A percentile compares a stretch with the other conserved stretches of the same genome.
phyloP scores from a whole-genome alignment of 1,284 basidiomycete genomes.

The Meripilus lineatus region DNA sequence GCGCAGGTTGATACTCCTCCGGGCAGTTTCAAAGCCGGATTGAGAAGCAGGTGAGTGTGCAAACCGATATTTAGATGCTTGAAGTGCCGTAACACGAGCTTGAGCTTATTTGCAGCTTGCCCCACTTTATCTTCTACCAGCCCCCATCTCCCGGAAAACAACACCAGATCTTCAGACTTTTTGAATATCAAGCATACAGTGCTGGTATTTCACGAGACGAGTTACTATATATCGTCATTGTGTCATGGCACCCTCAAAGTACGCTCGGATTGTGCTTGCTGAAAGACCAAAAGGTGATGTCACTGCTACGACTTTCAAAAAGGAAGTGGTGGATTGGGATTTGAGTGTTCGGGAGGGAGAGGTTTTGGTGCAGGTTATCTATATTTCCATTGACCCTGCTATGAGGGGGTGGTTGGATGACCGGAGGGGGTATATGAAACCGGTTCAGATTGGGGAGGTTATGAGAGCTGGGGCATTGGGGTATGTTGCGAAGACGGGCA shows the following conservation, averaged over 20 bases:
- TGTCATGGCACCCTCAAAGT: slow-evolving; percentile 32
- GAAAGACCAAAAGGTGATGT: slow-evolving; percentile 67
- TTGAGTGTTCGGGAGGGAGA: slow-evolving; percentile 55
- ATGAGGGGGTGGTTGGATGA: slow-evolving; percentile 84
- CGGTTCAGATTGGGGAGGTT: slow-evolving; percentile 78
- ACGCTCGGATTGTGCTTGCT: slow-evolving; percentile 70
- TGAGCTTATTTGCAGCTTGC: neutral
- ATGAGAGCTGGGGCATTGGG: slow-evolving; percentile 78
- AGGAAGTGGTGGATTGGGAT: slow-evolving; percentile 47
- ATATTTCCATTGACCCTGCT: slow-evolving; percentile 78
- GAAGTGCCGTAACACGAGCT: too few relatives aligned
- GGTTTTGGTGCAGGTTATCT: slow-evolving; percentile 70
- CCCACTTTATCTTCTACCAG: neutral
- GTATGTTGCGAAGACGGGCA: slow-evolving; percentile 57
- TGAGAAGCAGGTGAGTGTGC: too few relatives aligned
- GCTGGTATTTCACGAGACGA: neutral
- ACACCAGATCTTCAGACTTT: too few relatives aligned
- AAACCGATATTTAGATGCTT: too few relatives aligned
- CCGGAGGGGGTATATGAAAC: slow-evolving; percentile 59
- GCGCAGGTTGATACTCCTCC: too few relatives aligned
- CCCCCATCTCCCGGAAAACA: neutral
- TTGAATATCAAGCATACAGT: too few relatives aligned
- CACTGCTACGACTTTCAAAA: slow-evolving; percentile 67
- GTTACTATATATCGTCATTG: neutral
- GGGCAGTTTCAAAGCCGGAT: too few relatives aligned